Conservation (phyloP, 163 green algal species). For the Dunaliella salina region DNA sequence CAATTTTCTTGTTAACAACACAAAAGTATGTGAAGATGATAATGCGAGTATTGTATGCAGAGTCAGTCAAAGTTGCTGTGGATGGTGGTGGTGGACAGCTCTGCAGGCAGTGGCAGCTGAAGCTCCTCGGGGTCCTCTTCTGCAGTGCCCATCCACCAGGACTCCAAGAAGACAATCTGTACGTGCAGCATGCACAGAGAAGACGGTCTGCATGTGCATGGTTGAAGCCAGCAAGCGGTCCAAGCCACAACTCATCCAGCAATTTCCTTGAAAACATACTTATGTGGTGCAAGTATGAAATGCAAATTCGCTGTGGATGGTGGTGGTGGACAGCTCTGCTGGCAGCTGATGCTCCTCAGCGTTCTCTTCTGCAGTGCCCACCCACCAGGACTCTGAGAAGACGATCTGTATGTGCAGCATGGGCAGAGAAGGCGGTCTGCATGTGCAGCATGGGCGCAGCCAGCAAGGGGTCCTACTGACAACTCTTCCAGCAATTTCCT, state of each 20-base stretch:
- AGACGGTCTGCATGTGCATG: too few species aligned
- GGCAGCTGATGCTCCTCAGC: conserved; percentile 65
- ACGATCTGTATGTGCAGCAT: conserved; percentile 59
- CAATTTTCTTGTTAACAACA: too few species aligned
- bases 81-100: conserved; percentile 18
- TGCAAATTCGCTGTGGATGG: conserved; percentile 4
- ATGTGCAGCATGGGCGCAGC: too few species aligned
- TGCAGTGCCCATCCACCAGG: conserved; percentile 69
- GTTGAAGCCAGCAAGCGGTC: too few species aligned
- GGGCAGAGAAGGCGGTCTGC: too few species aligned
- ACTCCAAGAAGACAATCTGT: conserved; percentile 81
- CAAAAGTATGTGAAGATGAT: too few species aligned
- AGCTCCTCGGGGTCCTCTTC: conserved; percentile 76
- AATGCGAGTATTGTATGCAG: too few species aligned
- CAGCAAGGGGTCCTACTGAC: too few species aligned
- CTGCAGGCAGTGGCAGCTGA: conserved; percentile 62
- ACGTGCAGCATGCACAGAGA: background rate
- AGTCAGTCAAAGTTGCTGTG: conserved; percentile 16
- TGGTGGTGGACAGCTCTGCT: conserved; percentile 21
- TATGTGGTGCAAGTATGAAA: too few species aligned
- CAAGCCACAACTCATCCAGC: too few species aligned
- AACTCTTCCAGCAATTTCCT: too few species aligned
- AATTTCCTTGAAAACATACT: too few species aligned
- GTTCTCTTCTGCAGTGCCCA: conserved; percentile 74
- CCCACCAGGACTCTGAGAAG: conserved; percentile 75